Percentiles rank a stretch among this genome's conserved stretches.
Conservation (phyloP, 331 rosid genomes). For the Pyracantha coccinea region DNA sequence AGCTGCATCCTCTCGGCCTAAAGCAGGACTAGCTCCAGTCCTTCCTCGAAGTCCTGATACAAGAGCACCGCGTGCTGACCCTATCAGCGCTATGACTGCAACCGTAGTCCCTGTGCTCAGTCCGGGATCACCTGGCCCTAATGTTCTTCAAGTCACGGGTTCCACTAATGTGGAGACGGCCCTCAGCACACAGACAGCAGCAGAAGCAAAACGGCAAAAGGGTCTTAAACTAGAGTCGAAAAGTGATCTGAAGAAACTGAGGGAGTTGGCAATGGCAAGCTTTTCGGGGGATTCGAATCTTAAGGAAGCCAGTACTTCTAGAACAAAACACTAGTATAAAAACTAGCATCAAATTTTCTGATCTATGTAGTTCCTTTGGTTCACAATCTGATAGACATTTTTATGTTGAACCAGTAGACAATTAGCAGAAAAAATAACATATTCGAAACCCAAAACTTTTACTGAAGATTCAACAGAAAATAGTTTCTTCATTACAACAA, state of each 20-base stretch:
- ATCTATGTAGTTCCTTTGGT: background rate
- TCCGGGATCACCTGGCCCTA: slow-evolving; percentile 35
- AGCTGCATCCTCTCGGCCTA: slow-evolving; percentile 27
- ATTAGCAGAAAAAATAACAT: background rate
- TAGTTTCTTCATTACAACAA: background rate
- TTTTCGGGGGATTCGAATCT: slow-evolving; percentile 30
- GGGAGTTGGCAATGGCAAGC: slow-evolving; percentile 63
- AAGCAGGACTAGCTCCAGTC: slow-evolving; percentile 19
- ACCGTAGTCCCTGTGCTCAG: slow-evolving; percentile 54
- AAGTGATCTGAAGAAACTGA: slow-evolving; percentile 44
- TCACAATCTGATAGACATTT: background rate
- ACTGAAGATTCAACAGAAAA: background rate
- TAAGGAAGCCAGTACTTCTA: slow-evolving; percentile 36
- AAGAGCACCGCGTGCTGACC: slow-evolving; percentile 19
- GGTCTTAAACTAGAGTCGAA: slow-evolving; percentile 29
- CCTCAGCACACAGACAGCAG: slow-evolving; percentile 18
- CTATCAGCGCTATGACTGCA: slow-evolving; percentile 42
- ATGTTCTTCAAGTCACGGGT: slow-evolving; percentile 13
- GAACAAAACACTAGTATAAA: background rate
- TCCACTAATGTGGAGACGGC: slow-evolving; percentile 6
- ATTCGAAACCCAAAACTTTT: background rate
- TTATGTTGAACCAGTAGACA: background rate
- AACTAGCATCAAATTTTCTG: background rate
- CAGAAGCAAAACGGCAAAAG: slow-evolving; percentile 38
- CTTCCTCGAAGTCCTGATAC: slow-evolving; percentile 27